phyloP scores from a whole-genome alignment of 2,329 filamentous ascomycete species.

The Sclerotinia borealis region DNA sequence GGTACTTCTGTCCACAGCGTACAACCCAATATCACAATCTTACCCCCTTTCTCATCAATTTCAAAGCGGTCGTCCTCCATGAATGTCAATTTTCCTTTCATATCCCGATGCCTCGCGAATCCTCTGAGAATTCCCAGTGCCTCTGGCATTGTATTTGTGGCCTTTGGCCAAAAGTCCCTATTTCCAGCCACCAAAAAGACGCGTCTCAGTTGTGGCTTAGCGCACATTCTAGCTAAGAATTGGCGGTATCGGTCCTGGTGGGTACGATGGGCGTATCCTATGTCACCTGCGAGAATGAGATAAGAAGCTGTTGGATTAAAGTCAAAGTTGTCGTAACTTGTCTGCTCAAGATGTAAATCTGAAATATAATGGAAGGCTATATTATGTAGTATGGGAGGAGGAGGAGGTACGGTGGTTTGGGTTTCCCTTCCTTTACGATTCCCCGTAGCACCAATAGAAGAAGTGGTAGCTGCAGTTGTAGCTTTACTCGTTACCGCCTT shows the following conservation, averaged over 20 bases:
- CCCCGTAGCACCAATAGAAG: background rate
- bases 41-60: background rate
- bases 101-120: background rate
- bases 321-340: background rate
- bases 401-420: background rate
- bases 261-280: background rate
- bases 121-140: background rate
- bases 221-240: background rate
- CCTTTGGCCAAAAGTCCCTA: background rate
- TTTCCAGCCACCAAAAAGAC: constrained; percentile 3
- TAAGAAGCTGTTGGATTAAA: background rate
- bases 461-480: fast-evolving
- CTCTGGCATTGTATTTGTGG: background rate
- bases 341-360: constrained; percentile 6
- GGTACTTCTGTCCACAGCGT: background rate
- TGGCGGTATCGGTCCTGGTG: background rate
- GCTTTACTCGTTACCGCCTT: no score
- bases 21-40: background rate
- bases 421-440: no score
- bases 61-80: background rate
- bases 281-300: background rate
- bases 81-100: background rate
- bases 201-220: background rate
- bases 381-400: background rate
- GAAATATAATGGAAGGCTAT: constrained; percentile 1